These are phyloP conservation scores for Dispira simplex DNA, from an alignment of 192 early-diverging fungal species.

Conservation along the genomic window DNA sequence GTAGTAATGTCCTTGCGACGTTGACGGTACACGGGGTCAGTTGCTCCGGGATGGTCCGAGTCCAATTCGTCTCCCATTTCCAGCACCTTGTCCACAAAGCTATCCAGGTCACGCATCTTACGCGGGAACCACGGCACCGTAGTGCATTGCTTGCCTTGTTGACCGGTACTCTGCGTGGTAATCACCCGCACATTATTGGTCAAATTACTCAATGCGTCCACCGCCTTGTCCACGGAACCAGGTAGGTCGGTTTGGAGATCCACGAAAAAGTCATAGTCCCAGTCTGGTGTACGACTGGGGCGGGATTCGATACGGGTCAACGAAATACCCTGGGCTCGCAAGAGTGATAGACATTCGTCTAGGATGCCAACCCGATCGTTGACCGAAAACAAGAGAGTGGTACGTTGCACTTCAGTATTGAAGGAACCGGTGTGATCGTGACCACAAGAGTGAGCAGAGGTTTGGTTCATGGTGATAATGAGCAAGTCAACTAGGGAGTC, in stretches of 20 bases:
- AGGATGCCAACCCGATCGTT: conserved; percentile 72
- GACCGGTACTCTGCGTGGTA: conserved; percentile 8
- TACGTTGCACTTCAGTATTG: conserved; percentile 13
- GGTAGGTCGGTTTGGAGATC: conserved; percentile 60
- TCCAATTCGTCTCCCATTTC: conserved; percentile 82
- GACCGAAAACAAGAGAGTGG: conserved; percentile 65
- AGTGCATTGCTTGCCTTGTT: not conserved
- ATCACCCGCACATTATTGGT: conserved; percentile 56
- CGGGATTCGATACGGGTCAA: conserved; percentile 93
- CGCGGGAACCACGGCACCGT: conserved; percentile 86
- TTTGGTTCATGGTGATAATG: too few relatives aligned
- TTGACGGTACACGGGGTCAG: conserved; percentile 67
- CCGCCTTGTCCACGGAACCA: conserved; percentile 40
- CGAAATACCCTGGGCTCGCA: conserved; percentile 57
- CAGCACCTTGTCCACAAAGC: conserved; percentile 81
- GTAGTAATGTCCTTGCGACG: conserved; percentile 71
- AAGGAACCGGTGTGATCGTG: too few relatives aligned
- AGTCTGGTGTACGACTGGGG: conserved; percentile 58
- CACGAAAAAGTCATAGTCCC: conserved; percentile 87
- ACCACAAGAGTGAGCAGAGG: too few relatives aligned
- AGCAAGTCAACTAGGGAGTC: too few relatives aligned
- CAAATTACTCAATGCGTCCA: conserved; percentile 43
- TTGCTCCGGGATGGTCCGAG: conserved; percentile 88
- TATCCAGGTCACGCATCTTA: conserved; percentile 80
- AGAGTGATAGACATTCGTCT: conserved; percentile 59